Evolutionary conservation across 2,329 filamentous ascomycete species (phyloP).

Genomic region (Gnomoniopsis sp.): DNA sequence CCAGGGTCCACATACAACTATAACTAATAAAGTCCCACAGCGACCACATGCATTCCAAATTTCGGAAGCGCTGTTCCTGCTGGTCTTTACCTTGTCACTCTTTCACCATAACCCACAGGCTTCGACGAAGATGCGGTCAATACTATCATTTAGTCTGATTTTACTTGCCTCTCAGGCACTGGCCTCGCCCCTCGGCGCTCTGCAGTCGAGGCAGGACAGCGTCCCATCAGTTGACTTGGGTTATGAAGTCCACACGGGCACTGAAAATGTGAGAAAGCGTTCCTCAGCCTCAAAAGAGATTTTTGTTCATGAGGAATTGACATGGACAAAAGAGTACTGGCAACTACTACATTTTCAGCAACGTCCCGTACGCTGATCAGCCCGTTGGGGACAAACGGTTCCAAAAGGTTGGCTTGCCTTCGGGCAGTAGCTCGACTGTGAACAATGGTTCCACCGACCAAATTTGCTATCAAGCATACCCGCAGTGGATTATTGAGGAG

Average conservation of each 20-base stretch:
- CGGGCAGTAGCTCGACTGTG: slow-evolving; percentile 23
- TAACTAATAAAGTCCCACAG: no score
- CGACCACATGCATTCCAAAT: no score
- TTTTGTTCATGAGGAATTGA: neutral
- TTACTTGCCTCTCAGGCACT: neutral
- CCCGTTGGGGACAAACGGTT: slow-evolving; percentile 34
- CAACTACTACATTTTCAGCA: slow-evolving; percentile 35
- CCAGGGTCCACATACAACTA: no score
- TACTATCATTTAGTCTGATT: neutral
- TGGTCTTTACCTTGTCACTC: neutral
- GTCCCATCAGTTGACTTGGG: slow-evolving; percentile 24
- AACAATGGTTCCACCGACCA: slow-evolving; percentile 16
- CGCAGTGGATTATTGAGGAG: slow-evolving; percentile 24
- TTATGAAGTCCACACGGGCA: slow-evolving; percentile 25
- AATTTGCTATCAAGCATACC: slow-evolving; percentile 29
- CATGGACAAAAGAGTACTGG: slow-evolving; percentile 24
- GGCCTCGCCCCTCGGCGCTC: neutral
- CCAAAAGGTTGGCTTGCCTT: slow-evolving; percentile 26
- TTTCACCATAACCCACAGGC: neutral
- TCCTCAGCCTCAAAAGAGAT: no score
- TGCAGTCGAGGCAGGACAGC: neutral
- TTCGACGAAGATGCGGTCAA: neutral
- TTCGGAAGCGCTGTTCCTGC: no score
- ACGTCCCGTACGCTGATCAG: slow-evolving; percentile 35
- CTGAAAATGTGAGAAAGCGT: slow-evolving; percentile 21